Conservation (phyloP, 176 grass and related monocot species). For the Raddia distichophylla region DNA sequence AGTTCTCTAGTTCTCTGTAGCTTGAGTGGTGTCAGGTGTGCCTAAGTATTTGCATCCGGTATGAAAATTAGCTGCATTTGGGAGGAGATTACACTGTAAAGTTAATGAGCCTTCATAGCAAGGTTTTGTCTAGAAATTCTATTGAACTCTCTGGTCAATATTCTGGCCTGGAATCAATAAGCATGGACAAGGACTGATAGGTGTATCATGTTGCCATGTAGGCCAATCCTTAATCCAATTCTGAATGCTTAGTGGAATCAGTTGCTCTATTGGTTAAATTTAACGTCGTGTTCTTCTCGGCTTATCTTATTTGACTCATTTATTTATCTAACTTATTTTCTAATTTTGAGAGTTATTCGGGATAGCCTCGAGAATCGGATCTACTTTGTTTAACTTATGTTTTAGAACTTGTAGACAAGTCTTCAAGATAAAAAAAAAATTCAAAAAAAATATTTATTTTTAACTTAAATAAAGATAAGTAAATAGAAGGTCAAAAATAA, state of each 20-base stretch:
- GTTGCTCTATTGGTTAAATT: not conserved
- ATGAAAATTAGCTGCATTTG: constrained; percentile 27
- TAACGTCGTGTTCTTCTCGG: no score
- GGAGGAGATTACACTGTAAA: constrained; percentile 49
- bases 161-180: constrained; percentile 28
- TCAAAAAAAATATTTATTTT: no score
- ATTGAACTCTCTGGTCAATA: constrained; percentile 6
- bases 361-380: no score
- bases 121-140: constrained; percentile 16
- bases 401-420: no score
- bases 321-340: no score
- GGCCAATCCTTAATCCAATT: not conserved
- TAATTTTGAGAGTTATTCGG: no score
- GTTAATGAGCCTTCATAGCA: constrained; percentile 25
- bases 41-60: constrained; percentile 36
- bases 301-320: no score
- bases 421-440: no score
- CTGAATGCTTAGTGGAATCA: not conserved
- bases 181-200: not conserved
- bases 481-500: no score
- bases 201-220: not conserved
- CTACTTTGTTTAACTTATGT: no score
- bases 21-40: constrained; percentile 32
- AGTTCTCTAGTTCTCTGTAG: constrained; percentile 31
- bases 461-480: no score